These are phyloP conservation scores for Neoboletus subvelutipes DNA, from an alignment of 768 basidiomycete species.

Conservation along the genomic window DNA sequence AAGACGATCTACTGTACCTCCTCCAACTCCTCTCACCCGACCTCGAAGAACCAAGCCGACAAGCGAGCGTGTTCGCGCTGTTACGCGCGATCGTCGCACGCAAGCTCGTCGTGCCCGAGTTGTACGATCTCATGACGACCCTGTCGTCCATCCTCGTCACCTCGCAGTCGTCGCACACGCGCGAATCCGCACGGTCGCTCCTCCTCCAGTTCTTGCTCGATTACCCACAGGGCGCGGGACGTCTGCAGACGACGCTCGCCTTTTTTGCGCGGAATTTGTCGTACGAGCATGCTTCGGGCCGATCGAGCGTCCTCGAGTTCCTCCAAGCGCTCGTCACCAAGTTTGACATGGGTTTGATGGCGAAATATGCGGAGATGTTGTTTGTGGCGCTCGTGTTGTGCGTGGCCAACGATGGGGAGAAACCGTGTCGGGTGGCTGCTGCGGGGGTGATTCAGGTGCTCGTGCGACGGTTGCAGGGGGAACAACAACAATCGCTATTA, in stretches of 20 bases:
- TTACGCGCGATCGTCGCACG: constrained; percentile 88
- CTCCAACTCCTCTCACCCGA: constrained; percentile 87
- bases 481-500: constrained; percentile 49
- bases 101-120: constrained; percentile 91
- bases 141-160: constrained; percentile 92
- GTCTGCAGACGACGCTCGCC: constrained; percentile 82
- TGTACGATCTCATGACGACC: constrained; percentile 95
- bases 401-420: constrained; percentile 89
- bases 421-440: constrained; percentile 87
- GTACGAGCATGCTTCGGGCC: constrained; percentile 87
- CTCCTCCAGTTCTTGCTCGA: constrained; percentile 94
- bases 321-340: constrained; percentile 82
- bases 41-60: constrained; percentile 84
- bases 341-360: constrained; percentile 71
- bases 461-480: constrained; percentile 64
- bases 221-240: constrained; percentile 93
- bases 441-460: constrained; percentile 79
- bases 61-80: constrained; percentile 83
- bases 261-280: constrained; percentile 92
- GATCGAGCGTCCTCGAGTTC: constrained; percentile 91
- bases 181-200: constrained; percentile 86
- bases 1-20: constrained; percentile 84
- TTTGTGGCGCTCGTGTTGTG: constrained; percentile 93
- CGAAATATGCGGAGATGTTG: constrained; percentile 83
- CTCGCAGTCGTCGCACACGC: constrained; percentile 86